A percentile compares a stretch with the other conserved stretches of the same genome.
Conservation (phyloP, 768 basidiomycete genomes). For the Psilocybe cubensis region DNA sequence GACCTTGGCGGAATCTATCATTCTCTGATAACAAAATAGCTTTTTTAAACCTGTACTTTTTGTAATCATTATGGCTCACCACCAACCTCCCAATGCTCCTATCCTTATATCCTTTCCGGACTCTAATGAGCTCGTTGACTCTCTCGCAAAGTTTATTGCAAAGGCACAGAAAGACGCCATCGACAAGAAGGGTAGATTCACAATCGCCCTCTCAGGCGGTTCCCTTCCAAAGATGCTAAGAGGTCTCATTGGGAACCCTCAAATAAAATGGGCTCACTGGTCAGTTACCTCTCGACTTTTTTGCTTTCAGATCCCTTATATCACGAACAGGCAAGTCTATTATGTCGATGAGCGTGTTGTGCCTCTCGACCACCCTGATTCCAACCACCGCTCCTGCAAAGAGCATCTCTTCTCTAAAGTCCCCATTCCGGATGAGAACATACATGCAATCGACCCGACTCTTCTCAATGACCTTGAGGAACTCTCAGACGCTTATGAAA, state of each 20-base stretch:
- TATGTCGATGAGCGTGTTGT: constrained; percentile 97
- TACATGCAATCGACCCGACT: constrained; percentile 79
- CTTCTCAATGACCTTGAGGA: constrained; percentile 78
- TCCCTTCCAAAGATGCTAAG: constrained; percentile 83
- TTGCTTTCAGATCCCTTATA: neutral
- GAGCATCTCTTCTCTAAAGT: constrained; percentile 81
- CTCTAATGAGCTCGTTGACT: constrained; percentile 53
- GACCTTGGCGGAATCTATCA: constrained; percentile 8
- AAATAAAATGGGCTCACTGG: constrained; percentile 95
- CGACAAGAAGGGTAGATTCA: constrained; percentile 88
- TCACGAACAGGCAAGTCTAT: constrained; percentile 83
- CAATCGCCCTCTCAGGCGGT: constrained; percentile 92
- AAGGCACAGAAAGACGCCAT: constrained; percentile 90
- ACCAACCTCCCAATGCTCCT: constrained; percentile 65
- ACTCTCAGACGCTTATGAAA: constrained; percentile 80
- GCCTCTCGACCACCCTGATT: constrained; percentile 90
- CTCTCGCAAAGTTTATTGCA: constrained; percentile 81
- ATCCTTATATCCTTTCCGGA: constrained; percentile 74
- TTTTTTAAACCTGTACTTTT: neutral
- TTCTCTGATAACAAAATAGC: neutral
- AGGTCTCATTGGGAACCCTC: constrained; percentile 64
- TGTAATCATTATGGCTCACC: constrained; percentile 41
- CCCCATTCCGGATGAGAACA: constrained; percentile 73
- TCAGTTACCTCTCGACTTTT: constrained; percentile 35
- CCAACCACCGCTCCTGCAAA: constrained; percentile 82